Percentiles rank a stretch among this genome's conserved stretches.
phyloP scores from a whole-genome alignment of 768 basidiomycete genomes.

The Coprinopsis cinerea region DNA sequence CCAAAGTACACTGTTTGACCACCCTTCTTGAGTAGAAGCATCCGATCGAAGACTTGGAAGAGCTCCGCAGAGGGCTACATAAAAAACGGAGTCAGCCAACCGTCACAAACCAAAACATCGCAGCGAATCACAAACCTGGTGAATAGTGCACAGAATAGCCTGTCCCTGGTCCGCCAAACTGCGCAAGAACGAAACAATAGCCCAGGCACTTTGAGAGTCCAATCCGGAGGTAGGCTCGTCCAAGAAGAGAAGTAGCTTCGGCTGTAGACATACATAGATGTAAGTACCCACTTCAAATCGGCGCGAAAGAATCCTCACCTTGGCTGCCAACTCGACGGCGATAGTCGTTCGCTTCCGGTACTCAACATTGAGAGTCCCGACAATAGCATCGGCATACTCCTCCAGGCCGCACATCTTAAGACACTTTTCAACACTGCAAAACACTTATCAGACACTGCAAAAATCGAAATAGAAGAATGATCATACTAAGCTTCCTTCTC shows the following conservation, averaged over 20 bases:
- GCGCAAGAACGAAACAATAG: slow-evolving; percentile 69
- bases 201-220: slow-evolving; percentile 86
- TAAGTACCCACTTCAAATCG: neutral
- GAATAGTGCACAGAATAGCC: slow-evolving; percentile 75
- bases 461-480: neutral
- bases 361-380: slow-evolving; percentile 63
- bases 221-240: slow-evolving; percentile 90
- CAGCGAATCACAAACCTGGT: neutral
- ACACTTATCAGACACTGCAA: neutral
- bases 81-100: slow-evolving; percentile 28
- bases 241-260: slow-evolving; percentile 76
- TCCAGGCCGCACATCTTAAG: slow-evolving; percentile 62
- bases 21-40: slow-evolving; percentile 74
- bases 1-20: slow-evolving; percentile 74
- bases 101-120: neutral
- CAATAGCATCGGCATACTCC: slow-evolving; percentile 55
- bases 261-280: slow-evolving; percentile 33
- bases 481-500: slow-evolving; percentile 82
- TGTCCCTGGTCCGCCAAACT: slow-evolving; percentile 78
- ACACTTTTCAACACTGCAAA: slow-evolving; percentile 36
- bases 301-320: slow-evolving; percentile 35
- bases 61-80: slow-evolving; percentile 72
- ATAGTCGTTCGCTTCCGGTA: slow-evolving; percentile 82
- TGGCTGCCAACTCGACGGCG: slow-evolving; percentile 83
- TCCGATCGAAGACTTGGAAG: slow-evolving; percentile 68